Percentiles rank a stretch among this genome's conserved stretches.
Conservation (phyloP, 805 yeast species). For the Metschnikowia similis region DNA sequence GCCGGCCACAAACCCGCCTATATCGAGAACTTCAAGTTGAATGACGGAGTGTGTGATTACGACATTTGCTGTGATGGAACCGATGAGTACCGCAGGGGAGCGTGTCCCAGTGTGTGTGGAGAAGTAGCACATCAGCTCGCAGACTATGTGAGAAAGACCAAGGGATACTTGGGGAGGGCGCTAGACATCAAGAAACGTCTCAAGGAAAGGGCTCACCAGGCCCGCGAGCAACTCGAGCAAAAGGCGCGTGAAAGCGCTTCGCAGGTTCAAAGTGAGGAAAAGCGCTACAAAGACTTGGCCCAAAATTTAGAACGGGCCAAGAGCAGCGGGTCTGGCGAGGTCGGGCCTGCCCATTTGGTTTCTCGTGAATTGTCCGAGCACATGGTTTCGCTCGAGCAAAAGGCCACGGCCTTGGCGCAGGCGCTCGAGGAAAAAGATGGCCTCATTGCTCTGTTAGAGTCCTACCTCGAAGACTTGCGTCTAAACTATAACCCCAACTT, state of each 20-base stretch:
- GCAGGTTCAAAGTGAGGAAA: slow-evolving; percentile 3
- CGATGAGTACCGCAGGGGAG: slow-evolving; percentile 57
- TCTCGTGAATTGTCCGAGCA: not conserved
- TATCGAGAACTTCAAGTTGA: slow-evolving; percentile 64
- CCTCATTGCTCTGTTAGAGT: slow-evolving; percentile 31
- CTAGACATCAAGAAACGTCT: slow-evolving; percentile 27
- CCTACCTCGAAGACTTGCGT: slow-evolving; percentile 46
- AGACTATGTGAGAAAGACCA: not conserved
- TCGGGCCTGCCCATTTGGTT: not conserved
- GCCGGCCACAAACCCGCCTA: slow-evolving; percentile 60
- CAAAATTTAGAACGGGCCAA: slow-evolving; percentile 1
- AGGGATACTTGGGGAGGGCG: slow-evolving; percentile 17
- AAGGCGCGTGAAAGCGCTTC: not conserved
- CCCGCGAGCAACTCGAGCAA: slow-evolving; percentile 13
- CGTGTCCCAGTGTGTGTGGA: slow-evolving; percentile 55
- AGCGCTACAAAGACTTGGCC: not conserved
- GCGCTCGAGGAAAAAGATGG: not conserved
- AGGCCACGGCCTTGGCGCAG: not conserved
- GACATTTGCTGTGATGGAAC: slow-evolving; percentile 90
- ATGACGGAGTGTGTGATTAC: slow-evolving; percentile 92
- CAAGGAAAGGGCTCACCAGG: slow-evolving; percentile 17
- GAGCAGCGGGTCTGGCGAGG: not conserved
- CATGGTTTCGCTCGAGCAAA: not conserved
- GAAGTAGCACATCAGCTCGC: slow-evolving; percentile 43
- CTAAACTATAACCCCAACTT: slow-evolving; percentile 73